Evolutionary conservation across 2,329 filamentous ascomycete species (phyloP).

Genomic region (Clarireedia monteithiana): DNA sequence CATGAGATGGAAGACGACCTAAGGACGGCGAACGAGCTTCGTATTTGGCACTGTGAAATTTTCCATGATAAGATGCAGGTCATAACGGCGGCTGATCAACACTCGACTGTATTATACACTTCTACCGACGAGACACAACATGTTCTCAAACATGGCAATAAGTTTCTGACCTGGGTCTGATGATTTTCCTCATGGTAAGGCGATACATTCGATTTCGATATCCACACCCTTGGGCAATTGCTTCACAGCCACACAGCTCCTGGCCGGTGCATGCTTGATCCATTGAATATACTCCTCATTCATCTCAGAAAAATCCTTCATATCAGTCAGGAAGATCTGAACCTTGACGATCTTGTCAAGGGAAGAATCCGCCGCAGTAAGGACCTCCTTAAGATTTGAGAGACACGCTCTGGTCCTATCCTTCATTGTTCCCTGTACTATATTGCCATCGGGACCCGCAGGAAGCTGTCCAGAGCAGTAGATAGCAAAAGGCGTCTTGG

Average conservation of each 20-base stretch:
- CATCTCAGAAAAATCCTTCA: conserved; percentile 83
- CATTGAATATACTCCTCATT: conserved; percentile 79
- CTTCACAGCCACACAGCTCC: conserved; percentile 86
- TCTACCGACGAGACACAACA: too few species aligned
- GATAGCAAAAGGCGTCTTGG: conserved; percentile 57
- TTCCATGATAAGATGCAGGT: too few species aligned
- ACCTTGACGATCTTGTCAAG: conserved; percentile 83
- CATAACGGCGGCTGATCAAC: too few species aligned
- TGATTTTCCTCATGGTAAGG: conserved; percentile 39
- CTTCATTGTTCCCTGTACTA: conserved; percentile 41
- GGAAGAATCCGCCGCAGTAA: conserved; percentile 71
- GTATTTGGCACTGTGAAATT: too few species aligned
- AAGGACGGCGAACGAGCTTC: too few species aligned
- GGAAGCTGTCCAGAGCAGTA: conserved; percentile 52
- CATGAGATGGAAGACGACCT: too few species aligned
- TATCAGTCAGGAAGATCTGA: conserved; percentile 84
- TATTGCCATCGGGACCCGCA: conserved; percentile 23
- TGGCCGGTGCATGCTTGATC: conserved; percentile 77
- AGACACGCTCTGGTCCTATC: conserved; percentile 58
- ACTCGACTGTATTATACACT: too few species aligned
- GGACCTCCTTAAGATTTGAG: conserved; percentile 75
- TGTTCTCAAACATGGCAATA: too few species aligned
- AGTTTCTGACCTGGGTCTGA: neutral
- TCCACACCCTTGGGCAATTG: conserved; percentile 78
- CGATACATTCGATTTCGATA: conserved; percentile 87